phyloP scores from a whole-genome alignment of 176 grass and related monocot species.

The Saccharum officinarum region DNA sequence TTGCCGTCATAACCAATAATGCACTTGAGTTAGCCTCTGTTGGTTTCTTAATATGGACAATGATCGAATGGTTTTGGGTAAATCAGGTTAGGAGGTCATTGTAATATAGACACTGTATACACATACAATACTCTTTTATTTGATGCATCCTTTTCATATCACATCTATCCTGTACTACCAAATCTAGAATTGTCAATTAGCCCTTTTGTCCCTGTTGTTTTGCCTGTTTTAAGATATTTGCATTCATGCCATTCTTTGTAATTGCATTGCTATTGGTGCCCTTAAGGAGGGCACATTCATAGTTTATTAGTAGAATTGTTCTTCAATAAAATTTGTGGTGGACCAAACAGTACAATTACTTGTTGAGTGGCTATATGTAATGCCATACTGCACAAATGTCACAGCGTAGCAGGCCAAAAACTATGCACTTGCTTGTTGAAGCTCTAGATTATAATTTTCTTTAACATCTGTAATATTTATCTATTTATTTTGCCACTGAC shows the following conservation, averaged over 20 bases:
- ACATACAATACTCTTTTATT: not conserved
- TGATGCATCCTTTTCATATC: conserved; percentile 12
- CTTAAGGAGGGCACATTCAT: not conserved
- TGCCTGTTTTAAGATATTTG: not conserved
- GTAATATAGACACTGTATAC: not conserved
- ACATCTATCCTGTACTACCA: conserved; percentile 1
- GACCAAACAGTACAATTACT: not conserved
- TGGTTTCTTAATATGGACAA: not conserved
- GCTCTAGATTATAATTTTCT: not conserved
- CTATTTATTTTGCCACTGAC: not conserved
- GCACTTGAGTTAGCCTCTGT: not conserved
- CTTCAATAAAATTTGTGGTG: not conserved
- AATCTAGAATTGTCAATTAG: not conserved
- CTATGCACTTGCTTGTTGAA: not conserved
- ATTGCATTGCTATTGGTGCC: not conserved
- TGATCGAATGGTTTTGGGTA: not conserved
- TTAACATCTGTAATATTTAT: not conserved
- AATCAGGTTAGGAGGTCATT: not conserved
- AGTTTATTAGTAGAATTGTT: conserved; percentile 6
- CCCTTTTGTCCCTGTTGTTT: not conserved
- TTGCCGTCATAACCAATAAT: conserved; percentile 11
- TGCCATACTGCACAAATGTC: not conserved
- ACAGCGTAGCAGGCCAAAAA: not conserved
- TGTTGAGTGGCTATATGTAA: not conserved
- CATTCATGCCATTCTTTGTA: not conserved